A percentile compares a stretch with the other conserved stretches of the same genome.
Evolutionary conservation across 371 early-diverging fungal genomes (phyloP).

Genomic region (Mortierella sp.): DNA sequence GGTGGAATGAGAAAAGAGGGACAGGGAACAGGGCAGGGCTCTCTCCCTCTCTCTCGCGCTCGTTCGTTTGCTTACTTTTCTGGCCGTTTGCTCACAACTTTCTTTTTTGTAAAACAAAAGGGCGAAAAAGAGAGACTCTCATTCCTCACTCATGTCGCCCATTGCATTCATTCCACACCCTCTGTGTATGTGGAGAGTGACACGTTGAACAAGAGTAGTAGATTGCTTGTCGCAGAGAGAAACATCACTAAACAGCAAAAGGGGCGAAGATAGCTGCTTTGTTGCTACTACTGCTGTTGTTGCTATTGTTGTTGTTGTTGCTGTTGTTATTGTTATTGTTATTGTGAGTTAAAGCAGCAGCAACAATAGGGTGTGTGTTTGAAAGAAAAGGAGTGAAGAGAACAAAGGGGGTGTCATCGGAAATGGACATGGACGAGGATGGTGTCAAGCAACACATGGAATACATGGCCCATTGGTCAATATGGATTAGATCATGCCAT

Average conservation of each 20-base stretch:
- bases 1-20: constrained; percentile 1
- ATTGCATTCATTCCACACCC: not conserved
- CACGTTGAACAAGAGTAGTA: not conserved
- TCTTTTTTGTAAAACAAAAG: not conserved
- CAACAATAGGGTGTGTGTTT: too few species aligned
- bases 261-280: not conserved
- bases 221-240: not conserved
- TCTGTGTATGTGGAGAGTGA: not conserved
- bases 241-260: not conserved
- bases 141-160: not conserved
- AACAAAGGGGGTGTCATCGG: too few species aligned
- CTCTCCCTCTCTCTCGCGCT: not conserved
- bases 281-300: not conserved
- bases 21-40: not conserved
- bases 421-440: too few species aligned
- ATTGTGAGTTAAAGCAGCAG: too few species aligned
- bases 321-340: not conserved
- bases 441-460: too few species aligned
- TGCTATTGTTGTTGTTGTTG: not conserved
- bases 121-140: constrained; percentile 22
- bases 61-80: constrained; percentile 8
- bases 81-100: constrained; percentile 2
- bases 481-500: too few species aligned
- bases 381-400: too few species aligned
- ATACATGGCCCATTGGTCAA: too few species aligned